Percentiles rank a stretch among this genome's conserved stretches.
Evolutionary conservation across 2,329 filamentous ascomycete genomes (phyloP).

Genomic region (Alternaria postmessia): DNA sequence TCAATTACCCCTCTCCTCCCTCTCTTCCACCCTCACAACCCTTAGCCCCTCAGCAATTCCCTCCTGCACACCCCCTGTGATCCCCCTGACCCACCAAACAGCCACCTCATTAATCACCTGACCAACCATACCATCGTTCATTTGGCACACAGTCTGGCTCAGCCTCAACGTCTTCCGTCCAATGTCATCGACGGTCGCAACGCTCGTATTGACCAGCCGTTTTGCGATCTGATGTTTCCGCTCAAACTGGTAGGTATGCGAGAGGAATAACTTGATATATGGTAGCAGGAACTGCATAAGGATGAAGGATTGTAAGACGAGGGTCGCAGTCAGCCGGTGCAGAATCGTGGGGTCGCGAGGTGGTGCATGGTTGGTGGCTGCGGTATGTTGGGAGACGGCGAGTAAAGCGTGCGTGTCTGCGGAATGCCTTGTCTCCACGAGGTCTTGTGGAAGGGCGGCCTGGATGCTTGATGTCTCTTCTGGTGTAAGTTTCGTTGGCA

Average conservation of each 20-base stretch:
- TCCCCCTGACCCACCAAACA: conserved; percentile 69
- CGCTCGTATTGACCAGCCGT: conserved; percentile 61
- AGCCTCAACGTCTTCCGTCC: conserved; percentile 62
- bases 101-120: conserved; percentile 64
- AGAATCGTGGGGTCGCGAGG: conserved; percentile 58
- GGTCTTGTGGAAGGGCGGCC: conserved; percentile 57
- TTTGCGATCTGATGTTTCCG: conserved; percentile 71
- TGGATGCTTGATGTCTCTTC: conserved; percentile 64
- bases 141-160: conserved; percentile 63
- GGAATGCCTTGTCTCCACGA: conserved; percentile 25
- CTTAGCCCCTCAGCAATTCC: conserved; percentile 65
- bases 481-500: conserved; percentile 65
- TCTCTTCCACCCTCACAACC: conserved; percentile 48
- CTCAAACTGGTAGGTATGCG: conserved; percentile 68
- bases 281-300: conserved; percentile 68
- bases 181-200: conserved; percentile 63
- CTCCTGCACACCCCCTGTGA: conserved; percentile 73
- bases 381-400: conserved; percentile 16
- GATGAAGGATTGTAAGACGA: conserved; percentile 67
- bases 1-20: conserved; percentile 6
- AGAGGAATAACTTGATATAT: conserved; percentile 65
- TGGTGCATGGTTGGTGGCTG: conserved; percentile 11
- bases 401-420: conserved; percentile 27
- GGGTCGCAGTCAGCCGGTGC: conserved; percentile 65
- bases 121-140: conserved; percentile 72